Conservation (phyloP, 495 filamentous ascomycete species). For the Aspergillus sclerotioniger region DNA sequence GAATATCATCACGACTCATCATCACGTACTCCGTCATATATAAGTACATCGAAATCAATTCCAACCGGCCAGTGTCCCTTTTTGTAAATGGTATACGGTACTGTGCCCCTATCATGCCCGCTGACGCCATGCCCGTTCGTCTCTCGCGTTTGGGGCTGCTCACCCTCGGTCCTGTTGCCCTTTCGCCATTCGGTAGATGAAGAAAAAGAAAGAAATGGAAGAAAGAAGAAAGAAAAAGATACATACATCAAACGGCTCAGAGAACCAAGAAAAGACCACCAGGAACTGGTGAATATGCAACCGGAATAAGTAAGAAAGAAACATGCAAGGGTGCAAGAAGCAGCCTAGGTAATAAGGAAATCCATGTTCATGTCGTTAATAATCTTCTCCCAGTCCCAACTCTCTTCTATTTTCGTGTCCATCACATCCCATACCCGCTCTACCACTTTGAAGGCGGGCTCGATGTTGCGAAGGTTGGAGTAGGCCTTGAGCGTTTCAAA, state of each 20-base stretch:
- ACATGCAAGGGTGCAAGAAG: slow-evolving; percentile 13
- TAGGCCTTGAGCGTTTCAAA: slow-evolving; percentile 71
- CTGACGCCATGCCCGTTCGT: neutral
- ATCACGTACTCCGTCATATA: slow-evolving; percentile 1
- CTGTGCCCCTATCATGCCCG: neutral
- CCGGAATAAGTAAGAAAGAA: neutral
- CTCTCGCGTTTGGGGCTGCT: neutral
- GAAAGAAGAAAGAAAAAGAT: neutral
- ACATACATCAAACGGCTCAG: slow-evolving; percentile 1
- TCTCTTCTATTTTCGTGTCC: slow-evolving; percentile 68
- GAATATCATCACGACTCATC: slow-evolving; percentile 1
- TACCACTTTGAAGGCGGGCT: slow-evolving; percentile 72
- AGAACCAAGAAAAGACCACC: neutral
- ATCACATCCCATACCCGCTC: slow-evolving; percentile 79
- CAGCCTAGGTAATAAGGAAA: slow-evolving; percentile 66
- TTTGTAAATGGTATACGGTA: slow-evolving; percentile 1
- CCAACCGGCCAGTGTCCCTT: neutral
- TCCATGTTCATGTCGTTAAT: slow-evolving; percentile 75
- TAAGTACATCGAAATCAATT: slow-evolving; percentile 5
- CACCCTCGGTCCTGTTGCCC: neutral
- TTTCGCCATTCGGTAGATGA: neutral
- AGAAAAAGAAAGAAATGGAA: neutral
- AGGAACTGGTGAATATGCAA: neutral
- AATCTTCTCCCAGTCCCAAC: slow-evolving; percentile 90
- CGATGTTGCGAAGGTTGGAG: slow-evolving; percentile 77